A percentile compares a stretch with the other conserved stretches of the same genome.
These are phyloP conservation scores for Sungouiozyma ichnusensis DNA, from an alignment of 805 yeast genomes.

Conservation along the genomic window DNA sequence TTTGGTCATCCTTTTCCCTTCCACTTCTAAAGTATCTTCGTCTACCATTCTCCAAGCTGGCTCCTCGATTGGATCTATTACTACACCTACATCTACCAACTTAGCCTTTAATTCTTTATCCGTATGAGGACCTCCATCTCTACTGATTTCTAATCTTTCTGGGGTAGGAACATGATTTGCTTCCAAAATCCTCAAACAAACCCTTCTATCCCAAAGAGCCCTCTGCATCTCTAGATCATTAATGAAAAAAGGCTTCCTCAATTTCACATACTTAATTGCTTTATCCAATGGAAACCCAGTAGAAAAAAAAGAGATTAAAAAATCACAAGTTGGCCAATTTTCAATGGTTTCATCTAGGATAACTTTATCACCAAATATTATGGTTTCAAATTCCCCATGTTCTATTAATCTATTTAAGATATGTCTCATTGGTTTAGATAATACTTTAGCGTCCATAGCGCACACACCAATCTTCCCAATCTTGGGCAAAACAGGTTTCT, in stretches of 20 bases:
- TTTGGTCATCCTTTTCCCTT: slow-evolving; percentile 62
- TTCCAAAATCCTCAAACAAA: slow-evolving; percentile 70
- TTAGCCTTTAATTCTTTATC: slow-evolving; percentile 55
- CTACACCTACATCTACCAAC: slow-evolving; percentile 52
- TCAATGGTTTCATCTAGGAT: slow-evolving; percentile 87
- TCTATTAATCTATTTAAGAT: slow-evolving; percentile 81
- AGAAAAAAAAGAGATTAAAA: slow-evolving; percentile 85
- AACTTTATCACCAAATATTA: slow-evolving; percentile 94
- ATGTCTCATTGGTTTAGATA: slow-evolving; percentile 90
- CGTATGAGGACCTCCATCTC: slow-evolving; percentile 94
- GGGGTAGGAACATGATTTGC: slow-evolving; percentile 87
- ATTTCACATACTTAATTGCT: slow-evolving; percentile 81
- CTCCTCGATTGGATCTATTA: slow-evolving; percentile 37
- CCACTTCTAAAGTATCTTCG: slow-evolving; percentile 69
- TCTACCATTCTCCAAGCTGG: slow-evolving; percentile 82
- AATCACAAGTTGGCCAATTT: slow-evolving; percentile 99
- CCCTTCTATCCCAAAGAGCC: slow-evolving; percentile 93
- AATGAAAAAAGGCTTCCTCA: slow-evolving; percentile 80
- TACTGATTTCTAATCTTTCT: slow-evolving; percentile 69
- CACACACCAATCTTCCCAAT: slow-evolving; percentile 96
- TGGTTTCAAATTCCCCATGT: slow-evolving; percentile 92
- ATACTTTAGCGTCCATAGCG: slow-evolving; percentile 96
- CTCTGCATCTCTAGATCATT: slow-evolving; percentile 88
- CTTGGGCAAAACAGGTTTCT: slow-evolving; percentile 42
- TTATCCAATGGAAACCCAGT: slow-evolving; percentile 93